Percentiles rank a stretch among this genome's conserved stretches.
Evolutionary conservation across 106 monocot genomes (phyloP).

Genomic region (Allium fistulosum): DNA sequence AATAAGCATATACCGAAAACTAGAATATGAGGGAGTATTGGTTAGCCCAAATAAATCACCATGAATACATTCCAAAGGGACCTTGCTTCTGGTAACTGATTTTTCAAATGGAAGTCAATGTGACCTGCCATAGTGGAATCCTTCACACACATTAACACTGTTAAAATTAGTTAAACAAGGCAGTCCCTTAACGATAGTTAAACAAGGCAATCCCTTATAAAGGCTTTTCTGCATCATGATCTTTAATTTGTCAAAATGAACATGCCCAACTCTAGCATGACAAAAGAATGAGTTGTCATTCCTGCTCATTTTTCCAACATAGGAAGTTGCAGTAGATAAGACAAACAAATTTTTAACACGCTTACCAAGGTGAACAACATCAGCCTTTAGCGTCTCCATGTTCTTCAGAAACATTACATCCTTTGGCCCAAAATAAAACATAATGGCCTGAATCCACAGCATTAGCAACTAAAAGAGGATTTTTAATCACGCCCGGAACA

Average conservation of each 20-base stretch:
- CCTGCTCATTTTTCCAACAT: neutral
- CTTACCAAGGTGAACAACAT: neutral
- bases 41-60: no score
- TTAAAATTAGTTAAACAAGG: no score
- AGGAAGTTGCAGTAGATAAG: neutral
- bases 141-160: neutral
- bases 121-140: neutral
- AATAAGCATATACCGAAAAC: no score
- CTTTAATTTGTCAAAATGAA: neutral
- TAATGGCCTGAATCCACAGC: neutral
- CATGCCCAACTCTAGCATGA: neutral
- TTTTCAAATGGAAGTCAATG: neutral
- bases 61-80: no score
- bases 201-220: neutral
- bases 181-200: no score
- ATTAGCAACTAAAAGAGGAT: neutral
- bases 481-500: slow-evolving; percentile 2
- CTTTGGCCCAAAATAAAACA: slow-evolving; percentile 1
- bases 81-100: neutral
- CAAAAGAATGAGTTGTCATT: neutral
- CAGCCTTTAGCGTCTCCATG: neutral
- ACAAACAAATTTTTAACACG: slow-evolving; percentile 1
- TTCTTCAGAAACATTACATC: slow-evolving; percentile 8
- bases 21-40: no score
- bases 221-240: neutral